A percentile compares a stretch with the other conserved stretches of the same genome.
Conservation (phyloP, 495 filamentous ascomycete species). For the Xylaria palmicola region DNA sequence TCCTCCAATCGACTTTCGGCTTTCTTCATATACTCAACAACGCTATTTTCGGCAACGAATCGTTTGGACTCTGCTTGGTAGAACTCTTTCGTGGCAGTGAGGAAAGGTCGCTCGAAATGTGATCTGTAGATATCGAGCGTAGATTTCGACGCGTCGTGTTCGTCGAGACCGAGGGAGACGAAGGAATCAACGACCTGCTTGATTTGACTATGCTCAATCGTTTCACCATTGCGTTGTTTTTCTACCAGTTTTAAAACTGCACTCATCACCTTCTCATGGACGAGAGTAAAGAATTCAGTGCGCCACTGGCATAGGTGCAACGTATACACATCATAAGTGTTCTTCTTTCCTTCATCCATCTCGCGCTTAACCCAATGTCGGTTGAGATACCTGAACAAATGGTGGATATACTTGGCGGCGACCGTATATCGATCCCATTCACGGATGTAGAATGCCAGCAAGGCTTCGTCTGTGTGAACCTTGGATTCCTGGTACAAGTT, state of each 20-base stretch:
- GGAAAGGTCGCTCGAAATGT: slow-evolving; percentile 90
- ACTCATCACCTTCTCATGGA: slow-evolving; percentile 87
- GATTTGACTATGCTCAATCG: slow-evolving; percentile 94
- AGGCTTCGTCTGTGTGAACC: slow-evolving; percentile 80
- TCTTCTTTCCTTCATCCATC: slow-evolving; percentile 99
- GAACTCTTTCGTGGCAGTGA: slow-evolving; percentile 78
- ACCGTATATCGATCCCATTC: slow-evolving; percentile 96
- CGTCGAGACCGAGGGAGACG: slow-evolving; percentile 91
- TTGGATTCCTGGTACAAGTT: slow-evolving; percentile 66
- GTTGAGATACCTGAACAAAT: slow-evolving; percentile 95
- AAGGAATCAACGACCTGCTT: slow-evolving; percentile 97
- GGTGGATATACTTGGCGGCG: slow-evolving; percentile 94
- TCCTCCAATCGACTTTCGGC: slow-evolving; percentile 88
- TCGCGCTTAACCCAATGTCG: slow-evolving; percentile 99
- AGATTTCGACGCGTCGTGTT: slow-evolving; percentile 86
- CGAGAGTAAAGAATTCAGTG: slow-evolving; percentile 79
- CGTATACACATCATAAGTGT: slow-evolving; percentile 97
- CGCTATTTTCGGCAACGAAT: slow-evolving; percentile 94
- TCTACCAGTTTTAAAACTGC: slow-evolving; percentile 94
- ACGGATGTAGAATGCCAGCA: slow-evolving; percentile 91
- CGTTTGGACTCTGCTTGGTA: slow-evolving; percentile 90
- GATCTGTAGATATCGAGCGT: slow-evolving; percentile 91
- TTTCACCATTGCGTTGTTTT: slow-evolving; percentile 96
- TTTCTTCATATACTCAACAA: slow-evolving; percentile 99
- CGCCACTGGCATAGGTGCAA: slow-evolving; percentile 94